Base-by-base conservation (phyloP, 192 early-diverging fungal genomes). In the Powellomyces hirtus region DNA sequence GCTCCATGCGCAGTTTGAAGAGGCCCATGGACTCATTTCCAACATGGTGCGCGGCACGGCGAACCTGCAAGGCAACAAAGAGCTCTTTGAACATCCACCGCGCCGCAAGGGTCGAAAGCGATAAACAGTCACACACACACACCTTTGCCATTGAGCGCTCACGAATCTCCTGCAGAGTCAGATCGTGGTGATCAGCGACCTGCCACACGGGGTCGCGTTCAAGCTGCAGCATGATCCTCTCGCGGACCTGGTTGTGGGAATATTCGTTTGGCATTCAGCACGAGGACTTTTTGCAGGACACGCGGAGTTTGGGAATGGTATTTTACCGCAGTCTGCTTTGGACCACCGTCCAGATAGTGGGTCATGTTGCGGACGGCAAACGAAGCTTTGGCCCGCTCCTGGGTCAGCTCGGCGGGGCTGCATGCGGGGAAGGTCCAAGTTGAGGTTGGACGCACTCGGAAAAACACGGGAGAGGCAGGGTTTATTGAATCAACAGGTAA, bases 161-260 rank as follows among this genome's bases (percentile, higher is more conserved):
- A 71, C 91, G 88, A 22, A 91, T 86, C 77, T 91, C 77, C 16
- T 81, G 76, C 73, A 94, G 85, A 24, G 86, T 76, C 52, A 91
- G 81, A 77, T 92, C 91, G 46, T 90, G 89, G 51, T 88, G 81
- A 69, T 96, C 89, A 74, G 79, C 80, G 86, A 90, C 87, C 34
- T 87, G 81, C 85, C 91, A 90, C 26, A 88, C 76, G 52, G 89
- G 92, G 75, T 93, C 90, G 58, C 92, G 86, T 84, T 94, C 91
- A 24, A 95, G 82, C 74, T 91, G 85, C 27, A 91, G 78, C 90
- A 93, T 93, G 65, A 94, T 84, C 68, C 79, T 84, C 76, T 94
- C 90, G 80, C 88, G 89, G 44, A 85, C 67, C 83, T 86, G 82
- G 24, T 59, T 24, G 24, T 14, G 6, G 56, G 33, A 34, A 27